These are phyloP conservation scores for Phragmites australis DNA, from an alignment of 176 grass and related monocot genomes.

Conservation along the genomic window DNA sequence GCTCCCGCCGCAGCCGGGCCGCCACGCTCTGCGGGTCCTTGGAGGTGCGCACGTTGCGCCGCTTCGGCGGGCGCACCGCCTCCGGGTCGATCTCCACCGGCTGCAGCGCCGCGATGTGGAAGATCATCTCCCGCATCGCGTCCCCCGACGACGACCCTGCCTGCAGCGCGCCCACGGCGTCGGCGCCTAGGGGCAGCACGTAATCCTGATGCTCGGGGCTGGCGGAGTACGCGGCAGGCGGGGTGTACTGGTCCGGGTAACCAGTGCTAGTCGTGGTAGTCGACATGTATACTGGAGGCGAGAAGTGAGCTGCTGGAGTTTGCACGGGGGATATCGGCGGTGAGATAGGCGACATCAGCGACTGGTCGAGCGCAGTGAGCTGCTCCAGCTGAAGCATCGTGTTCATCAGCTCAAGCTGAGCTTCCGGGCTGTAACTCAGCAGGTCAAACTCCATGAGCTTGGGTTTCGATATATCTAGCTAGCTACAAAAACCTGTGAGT, in stretches of 20 bases:
- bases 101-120: conserved; percentile 87
- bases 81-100: conserved; percentile 76
- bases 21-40: conserved; percentile 99
- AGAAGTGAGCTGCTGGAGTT: conserved; percentile 25
- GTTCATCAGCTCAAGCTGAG: conserved; percentile 79
- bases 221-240: neutral
- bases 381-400: conserved; percentile 83
- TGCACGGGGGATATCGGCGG: conserved; percentile 47
- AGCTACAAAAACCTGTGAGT: neutral
- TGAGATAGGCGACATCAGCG: conserved; percentile 20
- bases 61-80: conserved; percentile 73
- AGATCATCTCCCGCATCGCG: conserved; percentile 83
- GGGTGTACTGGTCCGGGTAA: conserved; percentile 21
- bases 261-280: neutral
- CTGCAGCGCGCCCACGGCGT: neutral
- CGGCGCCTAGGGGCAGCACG: conserved; percentile 22
- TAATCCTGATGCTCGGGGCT: conserved; percentile 21
- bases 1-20: conserved; percentile 79
- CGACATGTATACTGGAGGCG: conserved; percentile 39
- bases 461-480: neutral
- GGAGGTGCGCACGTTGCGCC: conserved; percentile 83
- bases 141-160: conserved; percentile 30
- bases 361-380: conserved; percentile 47
- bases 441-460: conserved; percentile 62
- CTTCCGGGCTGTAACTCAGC: conserved; percentile 63